Conservation (phyloP, 208 protist species). For the Acanthamoeba rhysodes region DNA sequence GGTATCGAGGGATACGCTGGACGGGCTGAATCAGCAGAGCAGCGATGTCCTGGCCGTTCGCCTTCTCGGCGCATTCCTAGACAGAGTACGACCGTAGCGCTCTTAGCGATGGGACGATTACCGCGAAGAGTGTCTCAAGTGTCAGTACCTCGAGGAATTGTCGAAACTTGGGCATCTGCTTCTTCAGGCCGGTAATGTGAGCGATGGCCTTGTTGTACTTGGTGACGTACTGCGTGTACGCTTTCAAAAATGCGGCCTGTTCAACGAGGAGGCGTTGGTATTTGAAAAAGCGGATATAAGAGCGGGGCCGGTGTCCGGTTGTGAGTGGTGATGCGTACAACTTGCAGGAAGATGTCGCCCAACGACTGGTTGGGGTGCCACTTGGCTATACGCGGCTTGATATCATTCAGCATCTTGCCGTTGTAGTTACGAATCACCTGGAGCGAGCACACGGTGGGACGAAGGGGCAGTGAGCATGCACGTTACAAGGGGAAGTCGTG, state of each 20-base stretch:
- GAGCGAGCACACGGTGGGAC: neutral
- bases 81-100: neutral
- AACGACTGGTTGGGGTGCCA: slow-evolving; percentile 19
- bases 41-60: neutral
- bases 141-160: slow-evolving; percentile 17
- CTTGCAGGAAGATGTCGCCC: slow-evolving; percentile 62
- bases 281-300: neutral
- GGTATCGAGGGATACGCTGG: slow-evolving; percentile 52
- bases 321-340: neutral
- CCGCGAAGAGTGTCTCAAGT: neutral
- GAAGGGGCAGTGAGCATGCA: neutral
- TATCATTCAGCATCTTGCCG: slow-evolving; percentile 34
- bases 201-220: neutral
- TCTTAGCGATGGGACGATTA: too few species aligned
- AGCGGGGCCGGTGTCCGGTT: neutral
- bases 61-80: neutral
- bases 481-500: too few species aligned
- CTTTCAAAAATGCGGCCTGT: slow-evolving; percentile 47
- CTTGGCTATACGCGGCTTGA: slow-evolving; percentile 22
- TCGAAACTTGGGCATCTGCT: slow-evolving; percentile 29
- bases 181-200: neutral
- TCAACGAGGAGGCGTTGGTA: neutral
- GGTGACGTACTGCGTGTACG: slow-evolving; percentile 70
- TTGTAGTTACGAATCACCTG: slow-evolving; percentile 66
- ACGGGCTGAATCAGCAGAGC: slow-evolving; percentile 23